Evolutionary conservation across 306 rosid species (phyloP).

Genomic region (Begonia peltatifolia): DNA sequence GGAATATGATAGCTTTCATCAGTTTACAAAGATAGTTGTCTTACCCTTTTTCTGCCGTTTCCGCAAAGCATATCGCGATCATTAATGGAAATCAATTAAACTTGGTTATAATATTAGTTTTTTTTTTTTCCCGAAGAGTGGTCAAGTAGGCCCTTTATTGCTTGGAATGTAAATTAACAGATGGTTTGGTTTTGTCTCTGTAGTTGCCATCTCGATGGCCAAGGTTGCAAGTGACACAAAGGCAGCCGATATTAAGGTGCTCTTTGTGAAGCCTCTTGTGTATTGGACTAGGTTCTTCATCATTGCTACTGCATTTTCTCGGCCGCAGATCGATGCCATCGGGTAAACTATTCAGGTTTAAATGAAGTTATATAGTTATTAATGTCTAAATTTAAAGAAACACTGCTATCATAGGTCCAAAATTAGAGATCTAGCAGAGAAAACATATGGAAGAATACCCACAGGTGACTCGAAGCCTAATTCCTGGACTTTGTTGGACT

Average conservation of each 20-base stretch:
- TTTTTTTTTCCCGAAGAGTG: too few relatives aligned
- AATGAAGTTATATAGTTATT: conserved; percentile 3
- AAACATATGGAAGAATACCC: conserved; percentile 66
- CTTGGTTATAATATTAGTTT: too few relatives aligned
- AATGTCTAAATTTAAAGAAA: conserved; percentile 5
- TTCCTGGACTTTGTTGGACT: conserved; percentile 90
- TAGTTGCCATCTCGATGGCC: conserved; percentile 90
- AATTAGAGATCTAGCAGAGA: conserved; percentile 81
- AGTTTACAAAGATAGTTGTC: too few relatives aligned
- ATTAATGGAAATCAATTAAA: background rate
- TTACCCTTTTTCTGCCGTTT: too few relatives aligned
- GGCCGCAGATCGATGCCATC: conserved; percentile 83
- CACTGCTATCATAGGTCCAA: conserved; percentile 35
- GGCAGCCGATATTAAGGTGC: conserved; percentile 80
- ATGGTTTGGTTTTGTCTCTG: conserved; percentile 14
- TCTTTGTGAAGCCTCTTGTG: conserved; percentile 94
- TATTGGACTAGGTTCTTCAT: conserved; percentile 93
- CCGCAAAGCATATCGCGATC: background rate
- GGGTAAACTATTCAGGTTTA: conserved; percentile 30
- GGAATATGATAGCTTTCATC: too few relatives aligned
- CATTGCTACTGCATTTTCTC: conserved; percentile 87
- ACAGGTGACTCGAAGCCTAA: conserved; percentile 76
- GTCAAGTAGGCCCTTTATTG: conserved; percentile 4
- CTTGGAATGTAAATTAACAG: background rate
- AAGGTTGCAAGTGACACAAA: conserved; percentile 82